These are phyloP conservation scores for Metschnikowia anglica DNA, from an alignment of 805 yeast species.

Conservation along the genomic window DNA sequence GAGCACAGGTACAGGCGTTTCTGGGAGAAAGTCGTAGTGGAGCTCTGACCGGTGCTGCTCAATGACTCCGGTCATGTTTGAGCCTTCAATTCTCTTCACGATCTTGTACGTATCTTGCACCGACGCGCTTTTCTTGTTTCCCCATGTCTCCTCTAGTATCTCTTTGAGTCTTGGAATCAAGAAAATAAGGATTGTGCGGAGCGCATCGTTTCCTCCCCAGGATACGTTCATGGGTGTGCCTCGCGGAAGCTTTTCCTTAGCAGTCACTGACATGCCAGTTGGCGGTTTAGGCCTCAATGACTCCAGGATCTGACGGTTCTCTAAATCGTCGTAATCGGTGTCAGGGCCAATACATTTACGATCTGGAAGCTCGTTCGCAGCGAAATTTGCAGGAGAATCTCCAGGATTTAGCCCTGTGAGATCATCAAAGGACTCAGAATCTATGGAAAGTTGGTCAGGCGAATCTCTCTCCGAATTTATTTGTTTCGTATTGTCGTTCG, in stretches of 20 bases:
- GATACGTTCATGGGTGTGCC: constrained; percentile 49
- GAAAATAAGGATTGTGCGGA: constrained; percentile 39
- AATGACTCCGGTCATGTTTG: constrained; percentile 30
- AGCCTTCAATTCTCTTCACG: constrained; percentile 42
- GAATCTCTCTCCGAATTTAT: not conserved
- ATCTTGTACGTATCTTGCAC: constrained; percentile 20
- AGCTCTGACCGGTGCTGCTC: constrained; percentile 29
- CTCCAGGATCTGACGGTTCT: constrained; percentile 30
- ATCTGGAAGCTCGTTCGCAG: not conserved
- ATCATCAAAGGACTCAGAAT: constrained; percentile 4
- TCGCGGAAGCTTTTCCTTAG: constrained; percentile 52
- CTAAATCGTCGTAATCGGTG: constrained; percentile 5
- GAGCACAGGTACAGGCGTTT: constrained; percentile 43
- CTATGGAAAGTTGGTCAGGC: constrained; percentile 3
- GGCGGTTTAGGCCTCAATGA: constrained; percentile 52
- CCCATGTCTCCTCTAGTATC: constrained; percentile 28
- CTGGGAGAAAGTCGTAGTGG: constrained; percentile 43
- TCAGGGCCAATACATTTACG: too few species aligned
- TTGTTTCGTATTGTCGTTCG: not conserved
- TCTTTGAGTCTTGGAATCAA: constrained; percentile 40
- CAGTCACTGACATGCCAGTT: constrained; percentile 58
- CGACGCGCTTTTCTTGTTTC: constrained; percentile 13
- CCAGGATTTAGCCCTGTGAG: not conserved
- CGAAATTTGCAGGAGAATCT: not conserved
- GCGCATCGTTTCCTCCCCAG: constrained; percentile 59